Percentiles rank a stretch among this genome's conserved stretches.
Evolutionary conservation across 805 yeast species (phyloP).

Genomic region (Kazachstania bromeliacearum): DNA sequence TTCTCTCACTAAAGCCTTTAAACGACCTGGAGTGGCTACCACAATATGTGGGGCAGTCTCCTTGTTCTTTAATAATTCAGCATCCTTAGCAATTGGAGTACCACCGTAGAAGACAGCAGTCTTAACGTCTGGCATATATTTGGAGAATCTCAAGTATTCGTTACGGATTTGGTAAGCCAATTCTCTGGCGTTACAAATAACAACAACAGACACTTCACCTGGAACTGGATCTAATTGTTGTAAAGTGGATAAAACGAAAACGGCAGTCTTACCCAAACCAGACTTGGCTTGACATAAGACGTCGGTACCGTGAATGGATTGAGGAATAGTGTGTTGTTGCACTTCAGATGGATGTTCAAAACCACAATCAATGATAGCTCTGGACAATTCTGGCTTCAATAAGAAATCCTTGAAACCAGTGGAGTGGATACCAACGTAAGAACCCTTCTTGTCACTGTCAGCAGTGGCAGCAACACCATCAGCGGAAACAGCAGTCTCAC

Average conservation of each 20-base stretch:
- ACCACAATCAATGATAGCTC: conserved; percentile 98
- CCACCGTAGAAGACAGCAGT: conserved; percentile 98
- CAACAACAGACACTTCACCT: conserved; percentile 91
- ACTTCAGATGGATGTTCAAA: conserved; percentile 99
- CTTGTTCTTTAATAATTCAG: conserved; percentile 79
- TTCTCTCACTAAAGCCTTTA: conserved; percentile 87
- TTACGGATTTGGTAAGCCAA: conserved; percentile 96
- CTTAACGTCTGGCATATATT: conserved; percentile 95
- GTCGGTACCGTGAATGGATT: conserved; percentile 94
- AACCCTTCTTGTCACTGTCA: conserved; percentile 83
- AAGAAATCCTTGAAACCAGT: conserved; percentile 97
- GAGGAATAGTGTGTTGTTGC: conserved; percentile 97
- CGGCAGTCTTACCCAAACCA: conserved; percentile 99
- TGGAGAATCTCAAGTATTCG: conserved; percentile 94
- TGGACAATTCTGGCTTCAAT: conserved; percentile 89
- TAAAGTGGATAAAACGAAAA: conserved; percentile 87
- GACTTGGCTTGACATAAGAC: conserved; percentile 98
- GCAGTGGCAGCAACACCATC: conserved; percentile 32
- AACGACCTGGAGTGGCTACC: conserved; percentile 97
- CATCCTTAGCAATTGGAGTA: conserved; percentile 73
- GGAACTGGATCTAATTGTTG: conserved; percentile 97
- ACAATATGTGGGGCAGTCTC: conserved; percentile 94
- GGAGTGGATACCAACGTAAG: conserved; percentile 96
- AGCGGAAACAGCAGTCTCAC: conserved; percentile 19
- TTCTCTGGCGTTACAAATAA: conserved; percentile 97